Evolutionary conservation across 2,329 filamentous ascomycete species (phyloP), one percentile per base, ranked within the genome.

Genomic region (Fusarium irregulare): DNA sequence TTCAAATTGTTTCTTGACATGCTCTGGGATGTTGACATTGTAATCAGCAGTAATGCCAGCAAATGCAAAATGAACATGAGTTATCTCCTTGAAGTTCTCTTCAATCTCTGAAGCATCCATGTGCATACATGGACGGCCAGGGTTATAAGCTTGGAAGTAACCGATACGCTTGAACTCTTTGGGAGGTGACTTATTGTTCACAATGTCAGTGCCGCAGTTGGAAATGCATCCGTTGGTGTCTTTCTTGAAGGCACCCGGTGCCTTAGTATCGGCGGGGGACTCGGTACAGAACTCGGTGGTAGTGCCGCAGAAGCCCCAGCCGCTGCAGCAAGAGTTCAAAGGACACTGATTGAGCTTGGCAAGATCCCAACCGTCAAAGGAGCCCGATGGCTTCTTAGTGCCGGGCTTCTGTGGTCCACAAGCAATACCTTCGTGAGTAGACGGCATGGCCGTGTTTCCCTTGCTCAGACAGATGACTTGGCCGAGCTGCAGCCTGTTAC

Each of bases 51-150:
- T 76, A 18, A 83, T 60, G 4, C 56, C 49, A 4, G 50, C 78
- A 70, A 84, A 84, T 10, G 76, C 76, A 56, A 78, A 82, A 58
- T 83, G 78, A 13, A 82, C 61, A 49, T 81, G 75, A 0, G 78
- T 78, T 75, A 21, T 21, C 20, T 21, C 20, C 20, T 21, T 21
- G 30, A 60, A 37, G 57, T 62, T 14, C 4, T 56, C 25, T 3
- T 13, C 47, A 18, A 74, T 65, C 12, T 67, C 44, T 0, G 32
- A 34, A 0, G 66, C 55, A 7, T 65, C 54, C 63, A 71, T 76
- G 25, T 77, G 55, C 0, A 80, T 51, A 46, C 80, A 82, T 0
- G 67, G 27, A 0, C 81, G 74, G 18, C 78, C 58, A 11, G 63
- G 41, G 60, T 78, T 78, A n/a, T 64, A 83, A 2, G 67, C 76